Evolutionary conservation across 306 rosid species (phyloP).

Genomic region (Cicer judaicum): DNA sequence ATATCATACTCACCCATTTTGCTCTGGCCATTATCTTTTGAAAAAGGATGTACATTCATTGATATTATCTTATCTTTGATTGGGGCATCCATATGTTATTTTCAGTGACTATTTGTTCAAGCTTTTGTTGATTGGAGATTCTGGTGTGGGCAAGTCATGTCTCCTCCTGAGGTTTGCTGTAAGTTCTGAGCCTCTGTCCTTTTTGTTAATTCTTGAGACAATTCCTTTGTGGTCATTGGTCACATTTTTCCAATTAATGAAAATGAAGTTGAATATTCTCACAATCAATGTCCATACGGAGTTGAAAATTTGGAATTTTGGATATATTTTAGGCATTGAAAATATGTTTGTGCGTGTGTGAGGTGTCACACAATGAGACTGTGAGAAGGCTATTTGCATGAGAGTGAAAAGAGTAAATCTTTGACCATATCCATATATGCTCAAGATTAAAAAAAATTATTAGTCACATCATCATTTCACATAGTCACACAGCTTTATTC

Average conservation of each 20-base stretch:
- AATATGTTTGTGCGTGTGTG: not conserved
- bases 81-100: constrained; percentile 18
- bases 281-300: not conserved
- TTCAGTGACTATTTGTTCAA: constrained; percentile 95
- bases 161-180: constrained; percentile 99
- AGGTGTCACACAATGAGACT: not conserved
- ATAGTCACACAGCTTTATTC: not conserved
- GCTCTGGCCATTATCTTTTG: constrained; percentile 6
- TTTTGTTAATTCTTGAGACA: constrained; percentile 9
- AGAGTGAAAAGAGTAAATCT: not conserved
- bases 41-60: constrained; percentile 25
- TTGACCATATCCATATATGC: not conserved
- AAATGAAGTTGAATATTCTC: constrained; percentile 24
- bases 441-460: not conserved
- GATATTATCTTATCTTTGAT: constrained; percentile 19
- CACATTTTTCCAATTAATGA: constrained; percentile 7
- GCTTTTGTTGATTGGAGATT: constrained; percentile 96
- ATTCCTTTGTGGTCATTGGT: not conserved
- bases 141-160: constrained; percentile 99
- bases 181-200: constrained; percentile 51
- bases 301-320: constrained; percentile 18
- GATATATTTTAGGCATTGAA: constrained; percentile 14
- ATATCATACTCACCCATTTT: not conserved
- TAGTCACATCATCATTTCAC: not conserved
- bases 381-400: not conserved